phyloP scores from a whole-genome alignment of 805 yeast genomes.

The Myxozyma melibiosi region DNA sequence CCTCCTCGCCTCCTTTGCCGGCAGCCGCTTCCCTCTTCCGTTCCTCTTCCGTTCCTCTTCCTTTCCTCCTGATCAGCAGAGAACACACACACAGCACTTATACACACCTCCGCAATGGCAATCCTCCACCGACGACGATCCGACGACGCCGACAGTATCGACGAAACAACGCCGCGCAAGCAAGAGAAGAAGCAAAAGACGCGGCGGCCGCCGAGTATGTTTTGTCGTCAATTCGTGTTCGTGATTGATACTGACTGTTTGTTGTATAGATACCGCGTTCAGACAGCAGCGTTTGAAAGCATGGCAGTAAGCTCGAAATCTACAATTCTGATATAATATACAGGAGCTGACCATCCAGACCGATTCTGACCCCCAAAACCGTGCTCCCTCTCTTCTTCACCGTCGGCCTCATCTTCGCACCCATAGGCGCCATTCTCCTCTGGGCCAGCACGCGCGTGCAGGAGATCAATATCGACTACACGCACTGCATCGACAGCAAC shows the following conservation, averaged over 20 bases:
- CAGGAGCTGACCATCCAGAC: constrained; percentile 49
- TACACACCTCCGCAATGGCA: constrained; percentile 15
- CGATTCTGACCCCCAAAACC: constrained; percentile 87
- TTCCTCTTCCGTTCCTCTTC: background rate
- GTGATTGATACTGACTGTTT: background rate
- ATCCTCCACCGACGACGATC: constrained; percentile 17
- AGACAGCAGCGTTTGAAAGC: constrained; percentile 64
- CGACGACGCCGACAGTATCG: constrained; percentile 29
- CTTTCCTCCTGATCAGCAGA: too few relatives aligned
- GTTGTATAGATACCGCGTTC: constrained; percentile 45
- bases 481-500: constrained; percentile 64
- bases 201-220: constrained; percentile 45
- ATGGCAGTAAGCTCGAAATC: constrained; percentile 51
- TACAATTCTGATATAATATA: background rate
- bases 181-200: constrained; percentile 43
- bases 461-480: constrained; percentile 71
- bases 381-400: constrained; percentile 81
- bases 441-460: constrained; percentile 78
- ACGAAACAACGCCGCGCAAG: constrained; percentile 28
- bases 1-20: background rate
- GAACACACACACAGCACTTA: background rate
- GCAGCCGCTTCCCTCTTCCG: background rate
- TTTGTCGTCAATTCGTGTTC: background rate
- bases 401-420: constrained; percentile 79
- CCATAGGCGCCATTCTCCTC: constrained; percentile 84